Evolutionary conservation across 2,329 filamentous ascomycete genomes (phyloP), one percentile per base, ranked within the genome.

Genomic region (Fusarium domesticum): DNA sequence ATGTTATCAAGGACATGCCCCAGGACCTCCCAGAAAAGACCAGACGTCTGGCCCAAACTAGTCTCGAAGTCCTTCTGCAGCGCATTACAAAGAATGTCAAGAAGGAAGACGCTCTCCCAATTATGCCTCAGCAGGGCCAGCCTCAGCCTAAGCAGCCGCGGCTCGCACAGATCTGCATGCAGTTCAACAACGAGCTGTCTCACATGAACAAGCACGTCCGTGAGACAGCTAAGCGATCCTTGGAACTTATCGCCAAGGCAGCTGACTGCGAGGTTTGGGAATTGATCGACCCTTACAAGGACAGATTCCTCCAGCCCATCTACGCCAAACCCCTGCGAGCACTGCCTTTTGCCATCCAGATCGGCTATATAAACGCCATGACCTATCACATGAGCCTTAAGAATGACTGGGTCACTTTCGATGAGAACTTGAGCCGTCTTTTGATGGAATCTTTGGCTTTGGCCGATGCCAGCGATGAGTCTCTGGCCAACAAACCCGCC

Each of bases 1-100:
- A 95, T 67, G 91, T 98, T 53, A 89, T 98, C 71, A 98, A 98
- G 70, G 93, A 98, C 63, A 96, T 96, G 78, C 93, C 95, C 0
- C 81, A 88, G 43, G 93, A 98, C 64, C 77, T 98, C 1, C 92
- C 95, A 2, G 90, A 95, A 44, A 91, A 86, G 61, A 96, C 93
- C 2, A 80, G 93, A 28, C 76, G 84, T 25, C 83, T 89, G 47
- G 91, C 93, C 0, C 88, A 95, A 66, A 78, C 84, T 16, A 95
- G 92, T 0, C 74, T 98, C 17, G 84, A 92, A 57, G 77, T 88
- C 33, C 80, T 97, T 20, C 75, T 96, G 25, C 76, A 79, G 45
- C 83, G 85, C 45, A 91, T 91, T 63, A 91, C 87, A 33, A 87
- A 88, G 67, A 83, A 82, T 43, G 79, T 85, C 47, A 84, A 86